Base-by-base conservation (phyloP, 257 asterid species). In the Nicotiana tabacum region DNA sequence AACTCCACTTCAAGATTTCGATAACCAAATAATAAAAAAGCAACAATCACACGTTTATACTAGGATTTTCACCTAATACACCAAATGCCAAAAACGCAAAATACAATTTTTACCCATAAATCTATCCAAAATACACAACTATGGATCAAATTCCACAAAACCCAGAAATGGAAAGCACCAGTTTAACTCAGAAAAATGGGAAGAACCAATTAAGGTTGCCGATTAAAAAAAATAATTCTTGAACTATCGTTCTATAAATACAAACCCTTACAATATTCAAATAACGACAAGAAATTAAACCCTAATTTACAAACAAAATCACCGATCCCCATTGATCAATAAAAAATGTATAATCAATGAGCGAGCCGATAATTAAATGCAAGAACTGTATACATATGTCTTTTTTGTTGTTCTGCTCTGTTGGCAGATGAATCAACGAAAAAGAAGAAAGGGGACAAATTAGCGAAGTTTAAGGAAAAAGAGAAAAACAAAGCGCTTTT, bases 391-490 rank as follows among this genome's bases (percentile, higher is more conserved):
- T 39, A 60, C 51, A 16, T 65, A 82, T 79, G 48, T 78, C 74
- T 55, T 29, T 6, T 27, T 77, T 32, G 55, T 85, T 27, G 82
- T 84, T 48, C 48, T 39, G 48, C 48, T 6, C 48, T n/a, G 4
- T 43, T 46, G 24, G 77, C 29, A 29, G 62, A 72, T 58, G 74
- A 85, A 84, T n/a, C 85, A 85, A 88, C n/a, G 51, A 61, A 33
- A 67, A 30, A n/a, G 51, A 51, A 33, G 21, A 53, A 18, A 66
- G 2, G 65, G 82, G 32, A 81, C 82, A 86, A 84, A 78, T 84
- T 80, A 87, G 91, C 81, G 88, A 89, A 91, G 91, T 85, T 85
- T 80, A 83, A 85, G 90, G 94, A 88, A 88, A 66, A 87, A 86
- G 86, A 84, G 91, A 78, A 93, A 89, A 88, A 81, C 78, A 67